phyloP scores from a whole-genome alignment of 2,329 filamentous ascomycete genomes.

The Arthrobotrys pseudoclavata region DNA sequence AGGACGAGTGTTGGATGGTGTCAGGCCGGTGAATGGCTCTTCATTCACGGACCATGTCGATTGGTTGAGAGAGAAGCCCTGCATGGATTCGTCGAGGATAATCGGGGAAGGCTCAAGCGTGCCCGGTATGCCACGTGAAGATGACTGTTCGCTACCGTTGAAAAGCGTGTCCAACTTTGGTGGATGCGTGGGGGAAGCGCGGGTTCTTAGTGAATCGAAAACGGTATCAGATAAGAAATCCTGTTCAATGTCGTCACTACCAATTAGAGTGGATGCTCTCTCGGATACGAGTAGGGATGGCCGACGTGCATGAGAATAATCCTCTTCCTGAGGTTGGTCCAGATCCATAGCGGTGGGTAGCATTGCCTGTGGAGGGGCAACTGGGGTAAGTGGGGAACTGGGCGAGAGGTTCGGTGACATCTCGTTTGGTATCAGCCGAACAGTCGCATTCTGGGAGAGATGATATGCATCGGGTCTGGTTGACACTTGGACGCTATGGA shows the following conservation, averaged over 20 bases:
- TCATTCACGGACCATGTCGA: slow-evolving; percentile 55
- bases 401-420: slow-evolving; percentile 43
- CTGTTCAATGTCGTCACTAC: slow-evolving; percentile 63
- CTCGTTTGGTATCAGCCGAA: slow-evolving; percentile 52
- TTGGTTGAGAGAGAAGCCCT: slow-evolving; percentile 39
- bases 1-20: slow-evolving; percentile 53
- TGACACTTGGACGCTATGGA: slow-evolving; percentile 32
- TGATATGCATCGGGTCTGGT: slow-evolving; percentile 32
- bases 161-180: slow-evolving; percentile 58
- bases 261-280: slow-evolving; percentile 64
- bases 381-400: slow-evolving; percentile 47
- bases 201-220: slow-evolving; percentile 64
- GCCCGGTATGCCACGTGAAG: slow-evolving; percentile 44
- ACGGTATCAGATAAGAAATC: slow-evolving; percentile 64
- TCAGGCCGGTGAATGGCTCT: slow-evolving; percentile 37
- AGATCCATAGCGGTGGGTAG: slow-evolving; percentile 54
- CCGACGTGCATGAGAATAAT: slow-evolving; percentile 59
- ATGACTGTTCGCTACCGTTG: slow-evolving; percentile 44
- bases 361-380: slow-evolving; percentile 42
- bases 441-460: slow-evolving; percentile 42
- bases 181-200: slow-evolving; percentile 61
- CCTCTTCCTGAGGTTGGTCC: slow-evolving; percentile 59
- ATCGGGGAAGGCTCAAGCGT: slow-evolving; percentile 54
- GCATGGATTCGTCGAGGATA: slow-evolving; percentile 57
- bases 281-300: slow-evolving; percentile 62